Evolutionary conservation across 352 stramenopile species (phyloP).

Genomic region (Phytopythium montanum): DNA sequence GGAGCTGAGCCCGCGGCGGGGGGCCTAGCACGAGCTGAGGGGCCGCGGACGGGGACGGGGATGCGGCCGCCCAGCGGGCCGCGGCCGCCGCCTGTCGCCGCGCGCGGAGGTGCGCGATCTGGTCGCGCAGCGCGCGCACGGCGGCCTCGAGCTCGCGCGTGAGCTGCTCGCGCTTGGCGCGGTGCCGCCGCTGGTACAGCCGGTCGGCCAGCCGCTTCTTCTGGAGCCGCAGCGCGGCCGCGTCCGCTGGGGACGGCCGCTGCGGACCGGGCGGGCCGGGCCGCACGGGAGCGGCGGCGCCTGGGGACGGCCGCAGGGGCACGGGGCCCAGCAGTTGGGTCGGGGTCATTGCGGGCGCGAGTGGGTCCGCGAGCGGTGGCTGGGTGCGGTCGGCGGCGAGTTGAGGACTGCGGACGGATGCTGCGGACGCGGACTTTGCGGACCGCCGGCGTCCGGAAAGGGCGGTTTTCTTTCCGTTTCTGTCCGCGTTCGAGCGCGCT

Average conservation of each 20-base stretch:
- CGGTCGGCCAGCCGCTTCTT: constrained; percentile 32
- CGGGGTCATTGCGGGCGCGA: too few species aligned
- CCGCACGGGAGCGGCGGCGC: background rate
- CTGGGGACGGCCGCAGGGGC: background rate
- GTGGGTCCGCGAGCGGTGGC: too few species aligned
- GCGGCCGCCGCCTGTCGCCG: background rate
- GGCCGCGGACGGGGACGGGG: too few species aligned
- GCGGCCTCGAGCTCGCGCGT: constrained; percentile 17
- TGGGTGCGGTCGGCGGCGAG: background rate
- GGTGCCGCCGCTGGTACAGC: constrained; percentile 34
- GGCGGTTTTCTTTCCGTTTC: too few species aligned
- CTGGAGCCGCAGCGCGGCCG: background rate
- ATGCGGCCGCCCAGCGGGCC: background rate
- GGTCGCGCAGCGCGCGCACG: constrained; percentile 15
- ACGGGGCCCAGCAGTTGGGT: too few species aligned
- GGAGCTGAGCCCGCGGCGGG: constrained; percentile 6
- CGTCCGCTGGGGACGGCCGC: background rate
- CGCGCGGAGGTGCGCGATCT: constrained; percentile 21
- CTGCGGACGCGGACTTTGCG: too few species aligned
- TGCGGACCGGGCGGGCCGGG: background rate
- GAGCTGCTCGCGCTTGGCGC: constrained; percentile 27
- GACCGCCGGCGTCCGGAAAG: too few species aligned
- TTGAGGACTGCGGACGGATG: background rate
- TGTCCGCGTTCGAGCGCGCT: too few species aligned
- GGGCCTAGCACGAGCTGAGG: too few species aligned